Conservation (phyloP, 148 eudicot genomes). For the Diospyros lotus region DNA sequence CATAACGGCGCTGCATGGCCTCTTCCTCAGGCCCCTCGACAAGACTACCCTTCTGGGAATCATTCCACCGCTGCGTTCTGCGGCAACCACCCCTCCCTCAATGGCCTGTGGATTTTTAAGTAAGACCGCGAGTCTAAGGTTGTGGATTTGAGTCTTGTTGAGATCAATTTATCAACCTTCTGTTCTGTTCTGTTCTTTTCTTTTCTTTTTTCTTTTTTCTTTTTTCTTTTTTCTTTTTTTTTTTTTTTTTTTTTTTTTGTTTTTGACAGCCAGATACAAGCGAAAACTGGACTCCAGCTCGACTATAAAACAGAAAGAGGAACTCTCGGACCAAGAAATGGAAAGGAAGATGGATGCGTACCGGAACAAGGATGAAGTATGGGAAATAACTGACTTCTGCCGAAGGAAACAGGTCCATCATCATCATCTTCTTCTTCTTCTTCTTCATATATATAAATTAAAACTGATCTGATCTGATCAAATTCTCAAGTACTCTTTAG, state of each 20-base stretch:
- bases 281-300: not conserved
- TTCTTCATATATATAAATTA: too few relatives aligned
- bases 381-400: not conserved
- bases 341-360: not conserved
- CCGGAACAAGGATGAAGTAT: not conserved
- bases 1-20: not conserved
- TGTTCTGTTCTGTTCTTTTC: too few relatives aligned
- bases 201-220: too few relatives aligned
- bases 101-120: not conserved
- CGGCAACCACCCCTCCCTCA: not conserved
- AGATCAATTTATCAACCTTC: too few relatives aligned
- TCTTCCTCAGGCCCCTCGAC: constrained; percentile 13
- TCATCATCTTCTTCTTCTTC: too few relatives aligned
- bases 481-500: too few relatives aligned
- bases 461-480: too few relatives aligned
- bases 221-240: too few relatives aligned
- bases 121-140: not conserved
- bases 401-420: not conserved
- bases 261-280: too few relatives aligned
- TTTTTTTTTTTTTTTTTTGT: too few relatives aligned
- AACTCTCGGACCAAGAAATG: not conserved
- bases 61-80: not conserved
- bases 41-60: constrained; percentile 18
- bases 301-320: not conserved
- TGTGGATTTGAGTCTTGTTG: too few relatives aligned